Evolutionary conservation across 2,329 filamentous ascomycete genomes (phyloP).

Genomic region (Fusarium anthophilum): DNA sequence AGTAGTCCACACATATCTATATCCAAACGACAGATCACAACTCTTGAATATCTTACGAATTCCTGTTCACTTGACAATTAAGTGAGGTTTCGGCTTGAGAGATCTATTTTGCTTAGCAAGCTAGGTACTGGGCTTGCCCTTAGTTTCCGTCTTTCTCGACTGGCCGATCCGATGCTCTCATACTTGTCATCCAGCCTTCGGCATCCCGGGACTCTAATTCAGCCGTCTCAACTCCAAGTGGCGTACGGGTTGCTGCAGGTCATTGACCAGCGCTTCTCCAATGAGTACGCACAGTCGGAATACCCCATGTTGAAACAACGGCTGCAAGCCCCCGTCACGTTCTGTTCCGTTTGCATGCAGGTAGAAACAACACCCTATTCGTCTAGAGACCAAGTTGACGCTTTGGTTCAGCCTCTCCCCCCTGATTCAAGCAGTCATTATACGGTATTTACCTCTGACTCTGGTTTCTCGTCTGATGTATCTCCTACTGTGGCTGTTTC

Average conservation of each 20-base stretch:
- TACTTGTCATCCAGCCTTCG: slow-evolving; percentile 6
- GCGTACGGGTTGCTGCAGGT: slow-evolving; percentile 38
- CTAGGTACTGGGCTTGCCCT: background rate
- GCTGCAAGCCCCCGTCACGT: slow-evolving; percentile 23
- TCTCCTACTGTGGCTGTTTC: slow-evolving; percentile 6
- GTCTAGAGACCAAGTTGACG: background rate
- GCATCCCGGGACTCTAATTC: slow-evolving; percentile 9
- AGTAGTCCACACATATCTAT: slow-evolving; percentile 40
- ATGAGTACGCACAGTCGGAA: slow-evolving; percentile 34
- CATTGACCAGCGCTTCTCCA: slow-evolving; percentile 3
- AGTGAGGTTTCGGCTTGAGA: background rate
- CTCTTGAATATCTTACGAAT: slow-evolving; percentile 16
- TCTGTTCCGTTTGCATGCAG: slow-evolving; percentile 14
- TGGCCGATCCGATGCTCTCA: background rate
- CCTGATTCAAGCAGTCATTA: slow-evolving; percentile 14
- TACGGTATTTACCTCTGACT: background rate
- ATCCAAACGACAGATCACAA: slow-evolving; percentile 24
- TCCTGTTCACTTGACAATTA: background rate
- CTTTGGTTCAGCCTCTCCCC: slow-evolving; percentile 1
- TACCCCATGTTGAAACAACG: slow-evolving; percentile 30
- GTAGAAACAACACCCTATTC: slow-evolving; percentile 5
- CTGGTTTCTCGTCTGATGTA: background rate
- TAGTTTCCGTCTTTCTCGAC: background rate
- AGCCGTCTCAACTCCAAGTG: slow-evolving; percentile 20
- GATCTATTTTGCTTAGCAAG: background rate